phyloP scores from a whole-genome alignment of 306 rosid species.

The Malus sylvestris region DNA sequence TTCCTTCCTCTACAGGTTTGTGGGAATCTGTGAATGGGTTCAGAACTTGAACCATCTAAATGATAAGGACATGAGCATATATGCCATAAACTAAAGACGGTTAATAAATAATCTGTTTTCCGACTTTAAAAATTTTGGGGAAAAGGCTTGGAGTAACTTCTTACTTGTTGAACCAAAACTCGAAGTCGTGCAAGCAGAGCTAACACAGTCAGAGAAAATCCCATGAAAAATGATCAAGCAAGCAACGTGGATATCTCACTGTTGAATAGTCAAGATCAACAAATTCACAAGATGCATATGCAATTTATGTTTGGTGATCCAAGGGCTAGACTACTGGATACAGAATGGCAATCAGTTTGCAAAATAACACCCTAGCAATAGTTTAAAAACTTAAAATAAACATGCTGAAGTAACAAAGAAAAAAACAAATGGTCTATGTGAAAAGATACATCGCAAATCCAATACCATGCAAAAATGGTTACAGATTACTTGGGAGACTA shows the following conservation, averaged over 20 bases:
- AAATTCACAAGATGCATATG: not conserved
- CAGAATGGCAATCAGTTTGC: not conserved
- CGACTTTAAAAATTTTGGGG: not conserved
- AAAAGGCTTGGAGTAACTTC: constrained; percentile 2
- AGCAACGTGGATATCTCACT: constrained; percentile 74
- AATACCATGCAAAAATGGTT: not conserved
- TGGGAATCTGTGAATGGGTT: not conserved
- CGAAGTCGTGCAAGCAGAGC: constrained; percentile 79
- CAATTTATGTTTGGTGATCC: not conserved
- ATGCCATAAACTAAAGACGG: not conserved
- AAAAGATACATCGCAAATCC: not conserved
- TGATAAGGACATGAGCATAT: not conserved
- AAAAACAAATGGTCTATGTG: not conserved
- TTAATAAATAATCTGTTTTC: not conserved
- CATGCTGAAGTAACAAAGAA: not conserved
- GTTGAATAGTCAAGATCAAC: constrained; percentile 48
- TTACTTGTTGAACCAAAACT: constrained; percentile 79
- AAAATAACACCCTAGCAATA: not conserved
- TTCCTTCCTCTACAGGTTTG: not conserved
- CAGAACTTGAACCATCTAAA: not conserved
- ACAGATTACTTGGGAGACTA: not conserved
- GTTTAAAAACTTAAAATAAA: not conserved
- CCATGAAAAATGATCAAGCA: constrained; percentile 71
- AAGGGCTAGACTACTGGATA: not conserved
- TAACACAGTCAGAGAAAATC: constrained; percentile 59